These are phyloP conservation scores for Xylaria curta DNA, from an alignment of 495 filamentous ascomycete species.

Conservation along the genomic window DNA sequence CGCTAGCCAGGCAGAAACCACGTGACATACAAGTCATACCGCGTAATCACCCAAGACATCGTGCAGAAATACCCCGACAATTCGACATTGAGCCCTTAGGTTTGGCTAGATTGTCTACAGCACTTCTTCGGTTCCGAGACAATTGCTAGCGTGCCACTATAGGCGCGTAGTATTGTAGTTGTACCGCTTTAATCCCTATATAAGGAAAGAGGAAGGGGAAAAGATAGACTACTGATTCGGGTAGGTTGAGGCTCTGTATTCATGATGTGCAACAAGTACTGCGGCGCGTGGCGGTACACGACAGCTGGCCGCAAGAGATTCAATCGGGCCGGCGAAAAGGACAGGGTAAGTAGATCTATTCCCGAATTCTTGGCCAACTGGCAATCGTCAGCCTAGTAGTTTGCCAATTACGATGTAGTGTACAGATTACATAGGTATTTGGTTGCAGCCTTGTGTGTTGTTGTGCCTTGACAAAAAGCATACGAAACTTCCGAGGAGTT, in stretches of 20 bases:
- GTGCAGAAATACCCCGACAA: constrained; percentile 9
- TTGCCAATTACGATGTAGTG: background rate
- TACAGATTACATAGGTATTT: background rate
- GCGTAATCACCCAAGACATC: constrained; percentile 3
- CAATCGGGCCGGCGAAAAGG: constrained; percentile 13
- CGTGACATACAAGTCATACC: constrained; percentile 21
- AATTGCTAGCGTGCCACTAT: background rate
- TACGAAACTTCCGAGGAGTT: background rate
- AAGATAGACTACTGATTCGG: background rate
- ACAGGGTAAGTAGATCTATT: constrained; percentile 1
- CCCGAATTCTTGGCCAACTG: background rate
- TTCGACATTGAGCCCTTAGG: background rate
- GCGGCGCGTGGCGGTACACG: background rate
- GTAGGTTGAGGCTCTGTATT: constrained; percentile 10
- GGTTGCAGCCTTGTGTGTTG: constrained; percentile 8
- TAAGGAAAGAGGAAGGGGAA: background rate
- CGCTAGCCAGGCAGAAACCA: background rate
- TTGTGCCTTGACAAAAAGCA: background rate
- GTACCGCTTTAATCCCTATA: background rate
- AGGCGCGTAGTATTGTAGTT: background rate
- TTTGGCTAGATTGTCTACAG: background rate
- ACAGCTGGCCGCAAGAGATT: background rate
- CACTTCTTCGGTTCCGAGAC: background rate
- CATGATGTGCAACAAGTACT: background rate
- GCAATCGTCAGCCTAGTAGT: background rate